Evolutionary conservation across 2,329 filamentous ascomycete genomes (phyloP).

Genomic region (Teratosphaeriaceae sp.): DNA sequence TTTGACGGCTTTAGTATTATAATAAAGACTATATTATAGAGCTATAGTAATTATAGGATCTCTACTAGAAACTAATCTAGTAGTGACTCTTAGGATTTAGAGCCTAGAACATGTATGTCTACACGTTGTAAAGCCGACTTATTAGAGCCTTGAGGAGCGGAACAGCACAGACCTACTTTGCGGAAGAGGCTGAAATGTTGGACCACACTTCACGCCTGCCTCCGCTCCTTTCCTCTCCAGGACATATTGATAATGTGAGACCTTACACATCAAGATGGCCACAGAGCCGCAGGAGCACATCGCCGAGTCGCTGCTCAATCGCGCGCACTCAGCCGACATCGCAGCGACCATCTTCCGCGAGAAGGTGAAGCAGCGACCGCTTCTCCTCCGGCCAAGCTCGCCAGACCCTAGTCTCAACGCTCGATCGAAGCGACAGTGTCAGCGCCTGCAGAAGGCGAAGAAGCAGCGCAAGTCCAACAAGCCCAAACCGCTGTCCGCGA

Average conservation of each 20-base stretch:
- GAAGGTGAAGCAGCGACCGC: constrained; percentile 73
- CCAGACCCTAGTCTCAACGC: constrained; percentile 52
- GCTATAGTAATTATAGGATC: no score
- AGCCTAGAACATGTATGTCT: no score
- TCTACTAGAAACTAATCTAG: no score
- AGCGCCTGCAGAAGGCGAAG: constrained; percentile 28
- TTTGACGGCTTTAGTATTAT: no score
- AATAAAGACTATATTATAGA: no score
- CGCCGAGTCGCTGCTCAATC: constrained; percentile 58
- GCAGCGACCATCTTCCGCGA: constrained; percentile 68
- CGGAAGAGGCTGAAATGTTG: no score
- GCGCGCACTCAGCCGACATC: constrained; percentile 71
- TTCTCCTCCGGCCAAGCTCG: constrained; percentile 70
- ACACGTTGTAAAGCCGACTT: no score
- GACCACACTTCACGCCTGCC: no score
- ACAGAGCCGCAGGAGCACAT: constrained; percentile 22
- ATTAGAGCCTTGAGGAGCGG: no score
- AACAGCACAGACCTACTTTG: no score
- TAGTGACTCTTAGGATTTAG: no score
- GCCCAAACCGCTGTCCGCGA: constrained; percentile 69
- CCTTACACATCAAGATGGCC: constrained; percentile 16
- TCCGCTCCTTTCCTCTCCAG: background rate
- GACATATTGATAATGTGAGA: background rate
- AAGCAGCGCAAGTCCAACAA: constrained; percentile 38
- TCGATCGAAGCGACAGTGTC: constrained; percentile 40